A percentile compares a stretch with the other conserved stretches of the same genome.
phyloP scores from a whole-genome alignment of 2,329 filamentous ascomycete species.

The Teratosphaeria nubilosa region DNA sequence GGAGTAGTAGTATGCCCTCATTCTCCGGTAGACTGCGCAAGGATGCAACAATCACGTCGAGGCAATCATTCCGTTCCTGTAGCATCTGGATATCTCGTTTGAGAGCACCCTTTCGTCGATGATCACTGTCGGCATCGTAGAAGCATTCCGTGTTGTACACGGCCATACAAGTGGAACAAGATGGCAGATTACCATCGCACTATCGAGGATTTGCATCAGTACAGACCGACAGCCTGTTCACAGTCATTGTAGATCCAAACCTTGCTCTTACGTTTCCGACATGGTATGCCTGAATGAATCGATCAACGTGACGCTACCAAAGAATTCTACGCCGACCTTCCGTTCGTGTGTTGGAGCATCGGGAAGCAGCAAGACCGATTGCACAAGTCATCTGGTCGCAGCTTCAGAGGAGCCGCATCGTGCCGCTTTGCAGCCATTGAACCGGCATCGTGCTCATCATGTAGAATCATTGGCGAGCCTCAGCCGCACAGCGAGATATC shows the following conservation, averaged over 20 bases:
- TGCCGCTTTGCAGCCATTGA: neutral
- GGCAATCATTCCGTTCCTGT: conserved; percentile 27
- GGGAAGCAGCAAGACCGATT: neutral
- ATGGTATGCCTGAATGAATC: conserved; percentile 29
- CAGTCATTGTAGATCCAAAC: conserved; percentile 19
- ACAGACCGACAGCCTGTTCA: neutral
- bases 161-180: conserved; percentile 41
- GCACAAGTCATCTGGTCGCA: neutral
- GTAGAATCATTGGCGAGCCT: neutral
- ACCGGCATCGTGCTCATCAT: neutral
- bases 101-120: conserved; percentile 33
- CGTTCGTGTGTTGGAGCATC: neutral
- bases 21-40: conserved; percentile 36
- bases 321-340: neutral
- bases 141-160: conserved; percentile 42
- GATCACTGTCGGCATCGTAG: conserved; percentile 41
- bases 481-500: neutral
- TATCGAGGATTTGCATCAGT: conserved; percentile 15
- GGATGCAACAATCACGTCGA: conserved; percentile 34
- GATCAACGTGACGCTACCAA: neutral
- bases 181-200: conserved; percentile 41
- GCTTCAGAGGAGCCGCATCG: neutral
- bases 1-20: conserved; percentile 34
- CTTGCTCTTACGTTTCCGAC: conserved; percentile 42
- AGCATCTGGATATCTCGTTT: conserved; percentile 31